Percentiles rank a stretch among this genome's conserved stretches.
Conservation (phyloP, 306 rosid species). For the Vigna nakashimae region DNA sequence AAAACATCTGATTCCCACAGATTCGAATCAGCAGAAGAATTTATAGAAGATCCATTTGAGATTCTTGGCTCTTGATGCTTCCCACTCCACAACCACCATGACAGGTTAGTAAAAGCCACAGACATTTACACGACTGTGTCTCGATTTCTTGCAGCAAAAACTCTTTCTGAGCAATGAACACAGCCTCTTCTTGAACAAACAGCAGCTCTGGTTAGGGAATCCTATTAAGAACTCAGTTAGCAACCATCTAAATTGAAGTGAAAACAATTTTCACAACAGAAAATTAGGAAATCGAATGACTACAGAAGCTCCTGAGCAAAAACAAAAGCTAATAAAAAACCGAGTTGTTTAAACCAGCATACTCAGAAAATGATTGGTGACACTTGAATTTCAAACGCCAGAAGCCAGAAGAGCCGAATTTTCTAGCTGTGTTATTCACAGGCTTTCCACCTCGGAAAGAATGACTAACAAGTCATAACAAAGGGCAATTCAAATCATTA, state of each 20-base stretch:
- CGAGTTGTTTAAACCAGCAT: neutral
- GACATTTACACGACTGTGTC: slow-evolving; percentile 59
- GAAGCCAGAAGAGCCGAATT: slow-evolving; percentile 11
- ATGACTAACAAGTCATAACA: slow-evolving; percentile 1
- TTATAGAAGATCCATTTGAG: slow-evolving; percentile 59
- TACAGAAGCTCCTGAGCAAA: slow-evolving; percentile 13
- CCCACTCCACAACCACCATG: slow-evolving; percentile 95
- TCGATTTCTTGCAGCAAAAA: slow-evolving; percentile 32
- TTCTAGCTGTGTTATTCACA: slow-evolving; percentile 24
- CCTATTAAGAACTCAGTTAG: slow-evolving; percentile 44
- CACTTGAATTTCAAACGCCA: slow-evolving; percentile 31
- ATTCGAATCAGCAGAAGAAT: slow-evolving; percentile 60
- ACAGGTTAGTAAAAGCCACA: slow-evolving; percentile 78
- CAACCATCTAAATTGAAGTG: slow-evolving; percentile 22
- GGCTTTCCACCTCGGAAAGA: slow-evolving; percentile 46
- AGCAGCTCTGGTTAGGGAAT: slow-evolving; percentile 29
- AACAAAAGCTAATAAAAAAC: slow-evolving; percentile 21
- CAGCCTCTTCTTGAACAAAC: slow-evolving; percentile 6
- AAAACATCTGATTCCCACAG: slow-evolving; percentile 76
- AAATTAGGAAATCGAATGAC: slow-evolving; percentile 12
- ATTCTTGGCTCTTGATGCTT: slow-evolving; percentile 77
- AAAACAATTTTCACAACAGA: slow-evolving; percentile 1
- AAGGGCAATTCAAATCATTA: slow-evolving; percentile 36
- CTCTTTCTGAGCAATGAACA: neutral
- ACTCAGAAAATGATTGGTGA: slow-evolving; percentile 24